A percentile compares a stretch with the other conserved stretches of the same genome.
Conservation (phyloP, 2,329 filamentous ascomycete genomes). For the Monilinia vaccinii-corymbosi region DNA sequence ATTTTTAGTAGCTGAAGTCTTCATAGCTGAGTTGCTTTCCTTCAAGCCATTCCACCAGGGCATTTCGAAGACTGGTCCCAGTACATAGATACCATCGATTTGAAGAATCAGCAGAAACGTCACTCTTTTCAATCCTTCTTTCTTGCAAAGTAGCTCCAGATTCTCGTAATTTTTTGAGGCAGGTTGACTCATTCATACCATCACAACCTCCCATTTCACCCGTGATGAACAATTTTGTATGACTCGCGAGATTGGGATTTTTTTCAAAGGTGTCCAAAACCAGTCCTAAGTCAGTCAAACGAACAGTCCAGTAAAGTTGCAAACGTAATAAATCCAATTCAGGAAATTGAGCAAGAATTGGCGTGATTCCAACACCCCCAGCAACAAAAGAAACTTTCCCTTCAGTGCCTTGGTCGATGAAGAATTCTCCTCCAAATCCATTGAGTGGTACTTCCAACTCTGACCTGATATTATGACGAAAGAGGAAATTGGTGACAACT, state of each 20-base stretch:
- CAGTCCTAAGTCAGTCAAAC: slow-evolving; percentile 50
- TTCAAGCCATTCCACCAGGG: slow-evolving; percentile 39
- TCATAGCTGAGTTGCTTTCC: slow-evolving; percentile 40
- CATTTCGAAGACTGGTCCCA: slow-evolving; percentile 39
- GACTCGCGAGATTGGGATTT: slow-evolving; percentile 41
- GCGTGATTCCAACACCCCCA: slow-evolving; percentile 77
- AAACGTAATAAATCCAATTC: slow-evolving; percentile 41
- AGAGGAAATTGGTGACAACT: slow-evolving; percentile 56
- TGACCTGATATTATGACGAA: slow-evolving; percentile 42
- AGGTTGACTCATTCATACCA: neutral
- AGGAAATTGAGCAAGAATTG: slow-evolving; percentile 60
- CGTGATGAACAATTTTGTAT: slow-evolving; percentile 58
- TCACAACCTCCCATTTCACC: slow-evolving; percentile 26
- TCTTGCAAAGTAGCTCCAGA: slow-evolving; percentile 31
- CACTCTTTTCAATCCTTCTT: slow-evolving; percentile 38
- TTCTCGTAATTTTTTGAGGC: slow-evolving; percentile 21
- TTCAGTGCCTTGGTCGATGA: slow-evolving; percentile 29
- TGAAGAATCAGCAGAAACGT: slow-evolving; percentile 33
- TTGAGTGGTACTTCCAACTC: slow-evolving; percentile 57
- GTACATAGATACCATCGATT: slow-evolving; percentile 52
- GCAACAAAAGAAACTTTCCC: slow-evolving; percentile 53
- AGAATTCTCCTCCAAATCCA: slow-evolving; percentile 64
- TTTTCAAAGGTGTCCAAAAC: slow-evolving; percentile 49
- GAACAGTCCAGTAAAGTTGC: slow-evolving; percentile 59
- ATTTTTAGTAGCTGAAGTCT: slow-evolving; percentile 35